Base-by-base conservation (phyloP, 2,329 filamentous ascomycete species). In the Talaromyces atroroseus region DNA sequence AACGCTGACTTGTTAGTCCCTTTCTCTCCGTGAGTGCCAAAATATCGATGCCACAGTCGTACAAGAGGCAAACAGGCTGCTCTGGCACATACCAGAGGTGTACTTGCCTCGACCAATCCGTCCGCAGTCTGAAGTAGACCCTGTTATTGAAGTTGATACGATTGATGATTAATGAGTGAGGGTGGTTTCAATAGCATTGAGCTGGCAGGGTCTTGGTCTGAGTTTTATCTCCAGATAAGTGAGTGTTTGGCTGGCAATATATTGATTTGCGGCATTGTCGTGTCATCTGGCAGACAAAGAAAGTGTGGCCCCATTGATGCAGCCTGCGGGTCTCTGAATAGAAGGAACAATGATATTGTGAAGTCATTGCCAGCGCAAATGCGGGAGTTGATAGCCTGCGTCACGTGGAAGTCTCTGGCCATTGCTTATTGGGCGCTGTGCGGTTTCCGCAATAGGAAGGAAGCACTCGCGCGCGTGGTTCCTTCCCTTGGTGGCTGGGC, bases 71-170 rank as follows among this genome's bases (percentile, higher is more conserved):
- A 69, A 68, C 45, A 63, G 59, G 49, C 45, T 47, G 0, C 54
- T 67, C 24, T 69, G 67, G 67, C 60, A 61, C 12, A 67, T 69
- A 11, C 61, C 64, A 12, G 62, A 69, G 20, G 54, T 68, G 10
- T 60, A 65, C 24, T 34, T 66, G 29, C 63, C 67, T 20, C 63
- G 59, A 49, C 53, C 60, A 34, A 48, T 57, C 20, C 36, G 36
- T 34, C 50, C 23, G 51, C 46, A 32, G 6, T 5, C 18, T 20
- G 38, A 11, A 16, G 18, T 24, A 7, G 24, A 20, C 51, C 58
- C 26, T 52, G 54, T 49, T 16, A 65, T 66, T 52, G 66, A 65
- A 52, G 64, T 67, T 49, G 66, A 68, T 56, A 62, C 65, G 16
- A 49, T 48, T 45, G 38, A 59, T 51, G 38, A 32, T 32, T 32